Base-by-base conservation (phyloP, 1,284 basidiomycete genomes). In the Pisolithus thermaeus region DNA sequence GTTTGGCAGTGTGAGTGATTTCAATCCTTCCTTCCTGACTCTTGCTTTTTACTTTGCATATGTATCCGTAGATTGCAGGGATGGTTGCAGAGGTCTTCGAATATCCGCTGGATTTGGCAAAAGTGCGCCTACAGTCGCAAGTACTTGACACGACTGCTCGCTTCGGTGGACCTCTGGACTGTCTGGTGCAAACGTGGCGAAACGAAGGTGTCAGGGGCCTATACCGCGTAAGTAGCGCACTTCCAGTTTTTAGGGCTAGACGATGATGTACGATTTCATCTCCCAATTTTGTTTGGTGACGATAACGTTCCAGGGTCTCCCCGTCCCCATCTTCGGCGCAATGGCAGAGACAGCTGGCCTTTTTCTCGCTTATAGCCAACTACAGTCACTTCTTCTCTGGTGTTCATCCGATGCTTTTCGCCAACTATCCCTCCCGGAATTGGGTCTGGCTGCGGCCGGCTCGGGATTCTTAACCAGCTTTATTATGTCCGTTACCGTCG, bases 291-390 rank as follows among this genome's bases (percentile, higher is more conserved):
- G 14, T 14, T 9, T 35, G 32, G 32, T 16, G 32, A 35, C 14
- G 32, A 30, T 3, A 35, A 35, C 32, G 32, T 35, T 35, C 32
- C 37, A 94, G 91, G 92, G 92, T 49, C 73, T 96, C 1, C 90
- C 91, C 6, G 90, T 91, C 57, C 92, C 94, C 1, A 80, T 97
- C 18, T 78, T 90, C 1, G 93, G 92, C 7, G 88, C 92, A n/a
- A 92, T 93, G 77, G 81, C 82, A 30, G 92, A 97, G 70, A 96
- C 94, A 61, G 92, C 93, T 5, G 80, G 81, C 4, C 74, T 95
- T 37, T 97, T 97, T 70, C 74, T 94, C 50, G 76, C 87, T 1
- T 95, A 96, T 67, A 86, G 85, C 53, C 84, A 89, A 63, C 75
- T 90, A 22, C 87, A 94, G 70, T 77, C 78, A 53, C 65, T 80